Percentiles rank a stretch among this genome's conserved stretches.
Evolutionary conservation across 2,329 filamentous ascomycete species (phyloP).

Genomic region (Aspergillus sp.): DNA sequence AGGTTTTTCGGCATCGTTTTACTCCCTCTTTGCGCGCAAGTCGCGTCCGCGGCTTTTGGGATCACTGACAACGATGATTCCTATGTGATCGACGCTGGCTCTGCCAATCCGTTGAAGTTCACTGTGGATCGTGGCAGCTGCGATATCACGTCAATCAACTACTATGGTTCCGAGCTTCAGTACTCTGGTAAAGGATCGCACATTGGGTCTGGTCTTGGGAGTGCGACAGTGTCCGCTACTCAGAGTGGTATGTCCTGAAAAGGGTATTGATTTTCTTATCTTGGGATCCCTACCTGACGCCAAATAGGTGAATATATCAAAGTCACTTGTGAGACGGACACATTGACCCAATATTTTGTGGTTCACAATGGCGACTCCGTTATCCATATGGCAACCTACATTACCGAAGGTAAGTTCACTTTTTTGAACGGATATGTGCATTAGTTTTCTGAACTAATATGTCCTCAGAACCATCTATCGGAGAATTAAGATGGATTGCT

Average conservation of each 20-base stretch:
- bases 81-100: slow-evolving; percentile 45
- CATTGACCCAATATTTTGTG: slow-evolving; percentile 60
- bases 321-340: slow-evolving; percentile 54
- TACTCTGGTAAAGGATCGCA: slow-evolving; percentile 48
- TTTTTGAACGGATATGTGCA: neutral
- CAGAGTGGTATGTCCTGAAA: slow-evolving; percentile 22
- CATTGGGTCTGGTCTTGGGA: slow-evolving; percentile 54
- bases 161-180: slow-evolving; percentile 54
- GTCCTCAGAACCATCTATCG: slow-evolving; percentile 44
- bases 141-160: slow-evolving; percentile 59
- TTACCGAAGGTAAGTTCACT: slow-evolving; percentile 36
- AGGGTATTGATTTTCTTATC: neutral
- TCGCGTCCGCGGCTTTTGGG: slow-evolving; percentile 22
- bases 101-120: slow-evolving; percentile 45
- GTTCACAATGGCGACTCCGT: slow-evolving; percentile 54
- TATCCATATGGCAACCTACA: slow-evolving; percentile 58
- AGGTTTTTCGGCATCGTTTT: slow-evolving; percentile 11
- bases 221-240: slow-evolving; percentile 48
- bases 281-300: neutral
- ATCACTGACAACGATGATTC: slow-evolving; percentile 15
- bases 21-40: slow-evolving; percentile 15
- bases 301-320: slow-evolving; percentile 47
- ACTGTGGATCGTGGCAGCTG: slow-evolving; percentile 50
- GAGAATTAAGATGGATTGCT: slow-evolving; percentile 60
- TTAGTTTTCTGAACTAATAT: neutral